phyloP scores from a whole-genome alignment of 2,329 filamentous ascomycete species.

The Penicillium psychrosexuale region DNA sequence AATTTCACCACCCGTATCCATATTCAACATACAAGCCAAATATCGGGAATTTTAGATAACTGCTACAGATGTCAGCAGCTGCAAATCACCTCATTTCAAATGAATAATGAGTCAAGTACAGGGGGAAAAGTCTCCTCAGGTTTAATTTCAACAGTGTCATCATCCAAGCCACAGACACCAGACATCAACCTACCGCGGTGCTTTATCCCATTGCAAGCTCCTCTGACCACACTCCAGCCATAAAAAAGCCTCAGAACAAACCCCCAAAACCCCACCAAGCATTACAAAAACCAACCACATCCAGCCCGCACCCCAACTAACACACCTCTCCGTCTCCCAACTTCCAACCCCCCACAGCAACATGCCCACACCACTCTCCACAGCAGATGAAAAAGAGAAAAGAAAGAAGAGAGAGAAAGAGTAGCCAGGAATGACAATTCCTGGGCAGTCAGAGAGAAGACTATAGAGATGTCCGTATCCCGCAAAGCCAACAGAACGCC shows the following conservation, averaged over 20 bases:
- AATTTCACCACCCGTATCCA: not conserved
- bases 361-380: slow-evolving; percentile 1
- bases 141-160: slow-evolving; percentile 43
- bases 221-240: slow-evolving; percentile 4
- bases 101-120: not conserved
- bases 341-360: not conserved
- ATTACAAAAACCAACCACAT: slow-evolving; percentile 1
- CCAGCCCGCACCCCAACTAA: slow-evolving; percentile 9
- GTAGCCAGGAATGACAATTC: not conserved
- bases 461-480: not conserved
- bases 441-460: not conserved
- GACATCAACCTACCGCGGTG: slow-evolving; percentile 29
- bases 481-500: slow-evolving; percentile 1
- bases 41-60: not conserved
- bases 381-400: slow-evolving; percentile 2
- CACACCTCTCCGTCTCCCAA: slow-evolving; percentile 5
- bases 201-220: slow-evolving; percentile 16
- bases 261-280: not conserved
- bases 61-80: not conserved
- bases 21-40: not conserved
- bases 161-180: slow-evolving; percentile 32
- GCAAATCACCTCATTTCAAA: not conserved
- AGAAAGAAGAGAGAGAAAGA: not conserved
- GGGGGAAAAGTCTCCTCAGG: slow-evolving; percentile 40
- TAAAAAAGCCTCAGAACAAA: not conserved